A percentile compares a stretch with the other conserved stretches of the same genome.
Conservation (phyloP, 495 filamentous ascomycete genomes). For the Xylaria curta region DNA sequence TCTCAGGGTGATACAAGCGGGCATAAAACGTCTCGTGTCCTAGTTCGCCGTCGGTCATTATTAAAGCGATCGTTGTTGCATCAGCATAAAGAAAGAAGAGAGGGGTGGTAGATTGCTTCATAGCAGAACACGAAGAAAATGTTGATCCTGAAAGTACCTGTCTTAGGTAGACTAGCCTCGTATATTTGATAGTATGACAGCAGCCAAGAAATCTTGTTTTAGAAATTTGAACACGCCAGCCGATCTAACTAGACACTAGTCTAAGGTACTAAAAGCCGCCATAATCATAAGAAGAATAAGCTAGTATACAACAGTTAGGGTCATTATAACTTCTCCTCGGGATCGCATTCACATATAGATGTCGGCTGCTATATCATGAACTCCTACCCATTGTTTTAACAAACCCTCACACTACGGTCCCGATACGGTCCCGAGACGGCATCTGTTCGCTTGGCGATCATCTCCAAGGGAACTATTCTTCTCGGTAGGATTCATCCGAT, state of each 20-base stretch:
- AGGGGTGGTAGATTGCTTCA: neutral
- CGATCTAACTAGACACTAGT: neutral
- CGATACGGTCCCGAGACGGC: slow-evolving; percentile 4
- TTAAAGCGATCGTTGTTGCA: neutral
- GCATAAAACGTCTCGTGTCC: neutral
- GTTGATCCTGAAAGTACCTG: neutral
- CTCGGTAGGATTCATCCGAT: slow-evolving; percentile 19
- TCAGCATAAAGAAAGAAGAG: neutral
- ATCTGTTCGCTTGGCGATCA: slow-evolving; percentile 14
- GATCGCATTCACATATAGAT: slow-evolving; percentile 6
- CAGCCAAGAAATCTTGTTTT: slow-evolving; percentile 9
- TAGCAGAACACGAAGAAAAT: neutral
- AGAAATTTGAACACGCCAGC: neutral
- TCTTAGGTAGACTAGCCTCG: neutral
- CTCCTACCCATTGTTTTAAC: too few species aligned
- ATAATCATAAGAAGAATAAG: neutral
- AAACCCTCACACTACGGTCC: neutral
- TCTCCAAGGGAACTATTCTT: neutral
- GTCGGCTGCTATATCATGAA: neutral
- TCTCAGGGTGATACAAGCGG: neutral
- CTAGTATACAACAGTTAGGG: neutral
- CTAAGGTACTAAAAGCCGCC: neutral
- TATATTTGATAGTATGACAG: slow-evolving; percentile 1
- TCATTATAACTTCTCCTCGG: neutral
- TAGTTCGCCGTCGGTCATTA: neutral